Evolutionary conservation across 805 yeast species (phyloP).

Genomic region (Metschnikowia santaceciliae): DNA sequence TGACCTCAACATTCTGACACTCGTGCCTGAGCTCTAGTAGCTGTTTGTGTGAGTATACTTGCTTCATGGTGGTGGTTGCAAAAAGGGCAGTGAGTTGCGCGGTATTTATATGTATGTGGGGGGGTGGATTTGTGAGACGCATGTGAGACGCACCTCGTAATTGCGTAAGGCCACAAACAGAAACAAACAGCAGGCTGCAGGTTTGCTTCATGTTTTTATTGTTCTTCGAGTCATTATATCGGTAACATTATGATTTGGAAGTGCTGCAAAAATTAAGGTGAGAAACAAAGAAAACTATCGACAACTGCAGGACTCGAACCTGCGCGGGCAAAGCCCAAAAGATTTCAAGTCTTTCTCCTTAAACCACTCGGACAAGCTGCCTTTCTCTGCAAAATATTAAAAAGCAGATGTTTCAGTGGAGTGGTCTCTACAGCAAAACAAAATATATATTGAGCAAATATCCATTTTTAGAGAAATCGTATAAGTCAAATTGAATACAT

Average conservation of each 20-base stretch:
- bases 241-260: not conserved
- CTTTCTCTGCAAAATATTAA: too few species aligned
- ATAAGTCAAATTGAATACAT: too few species aligned
- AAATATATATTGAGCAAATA: too few species aligned
- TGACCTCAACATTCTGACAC: slow-evolving; percentile 9
- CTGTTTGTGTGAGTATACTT: slow-evolving; percentile 7
- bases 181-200: not conserved
- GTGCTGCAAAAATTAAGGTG: not conserved
- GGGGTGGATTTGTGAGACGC: not conserved
- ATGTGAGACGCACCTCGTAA: not conserved
- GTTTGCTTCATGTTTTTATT: not conserved
- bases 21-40: slow-evolving; percentile 14
- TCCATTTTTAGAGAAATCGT: too few species aligned
- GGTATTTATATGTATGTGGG: not conserved
- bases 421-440: too few species aligned
- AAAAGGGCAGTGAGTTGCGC: slow-evolving; percentile 6
- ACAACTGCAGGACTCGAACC: slow-evolving; percentile 25
- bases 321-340: slow-evolving; percentile 25
- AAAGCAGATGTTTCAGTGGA: too few species aligned
- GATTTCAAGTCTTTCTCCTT: slow-evolving; percentile 26
- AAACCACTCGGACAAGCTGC: slow-evolving; percentile 6
- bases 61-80: slow-evolving; percentile 10
- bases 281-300: slow-evolving; percentile 9
- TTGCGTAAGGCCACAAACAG: not conserved
- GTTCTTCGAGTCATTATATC: too few species aligned